These are phyloP conservation scores for Pilasporangium apinafurcum DNA, from an alignment of 352 stramenopile genomes.

Conservation along the genomic window DNA sequence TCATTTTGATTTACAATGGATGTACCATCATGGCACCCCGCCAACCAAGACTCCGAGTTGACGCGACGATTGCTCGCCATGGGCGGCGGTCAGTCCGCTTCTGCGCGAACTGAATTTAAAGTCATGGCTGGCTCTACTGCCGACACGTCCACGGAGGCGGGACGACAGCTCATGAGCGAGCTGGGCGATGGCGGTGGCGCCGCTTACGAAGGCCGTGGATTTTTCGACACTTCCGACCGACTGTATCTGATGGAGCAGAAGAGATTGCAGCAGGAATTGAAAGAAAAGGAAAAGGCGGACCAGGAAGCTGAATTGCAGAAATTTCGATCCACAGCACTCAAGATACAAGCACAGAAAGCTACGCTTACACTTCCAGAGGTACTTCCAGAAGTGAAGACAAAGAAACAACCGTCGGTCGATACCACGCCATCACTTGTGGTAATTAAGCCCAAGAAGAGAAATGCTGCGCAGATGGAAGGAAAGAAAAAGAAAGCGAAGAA, in stretches of 20 bases:
- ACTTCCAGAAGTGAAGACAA: not conserved
- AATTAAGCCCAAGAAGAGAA: conserved; percentile 57
- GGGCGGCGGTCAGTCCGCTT: conserved; percentile 5
- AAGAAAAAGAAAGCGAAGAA: not conserved
- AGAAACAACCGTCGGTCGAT: not conserved
- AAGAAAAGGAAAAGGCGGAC: conserved; percentile 21
- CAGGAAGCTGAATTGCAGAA: conserved; percentile 46
- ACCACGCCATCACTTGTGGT: conserved; percentile 14
- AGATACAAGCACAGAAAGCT: conserved; percentile 43
- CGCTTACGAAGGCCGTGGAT: conserved; percentile 36
- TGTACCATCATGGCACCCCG: conserved; percentile 66
- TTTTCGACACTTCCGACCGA: conserved; percentile 68
- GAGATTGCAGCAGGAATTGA: conserved; percentile 28
- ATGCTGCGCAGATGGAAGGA: not conserved
- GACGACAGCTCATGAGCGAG: conserved; percentile 48
- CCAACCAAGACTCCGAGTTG: conserved; percentile 48
- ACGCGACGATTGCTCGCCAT: conserved; percentile 18
- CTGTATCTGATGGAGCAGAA: conserved; percentile 69
- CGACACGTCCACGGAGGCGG: conserved; percentile 61
- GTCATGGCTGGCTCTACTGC: conserved; percentile 48
- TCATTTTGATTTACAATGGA: conserved; percentile 33
- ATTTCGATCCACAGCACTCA: conserved; percentile 56
- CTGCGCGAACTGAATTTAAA: conserved; percentile 63
- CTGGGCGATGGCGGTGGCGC: conserved; percentile 26
- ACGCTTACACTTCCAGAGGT: conserved; percentile 9